These are phyloP conservation scores for Gossypium lobatum DNA, from an alignment of 441 rosid genomes.

Conservation along the genomic window DNA sequence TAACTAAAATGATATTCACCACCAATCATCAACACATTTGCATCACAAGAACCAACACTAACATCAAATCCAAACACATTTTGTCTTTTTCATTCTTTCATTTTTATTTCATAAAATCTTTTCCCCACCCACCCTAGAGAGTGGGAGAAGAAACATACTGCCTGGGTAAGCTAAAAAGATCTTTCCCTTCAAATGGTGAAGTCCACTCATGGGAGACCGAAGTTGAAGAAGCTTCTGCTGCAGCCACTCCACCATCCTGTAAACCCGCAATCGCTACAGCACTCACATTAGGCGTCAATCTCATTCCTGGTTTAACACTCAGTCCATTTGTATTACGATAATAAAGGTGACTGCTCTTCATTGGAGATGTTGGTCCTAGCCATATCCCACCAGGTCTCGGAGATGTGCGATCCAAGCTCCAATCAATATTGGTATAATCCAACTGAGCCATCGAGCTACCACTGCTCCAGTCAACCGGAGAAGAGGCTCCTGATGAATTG, in stretches of 20 bases:
- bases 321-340: slow-evolving; percentile 29
- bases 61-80: slow-evolving; percentile 42
- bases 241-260: slow-evolving; percentile 27
- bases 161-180: slow-evolving; percentile 77
- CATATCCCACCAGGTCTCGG: slow-evolving; percentile 41
- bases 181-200: slow-evolving; percentile 79
- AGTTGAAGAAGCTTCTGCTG: slow-evolving; percentile 31
- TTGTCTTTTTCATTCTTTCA: slow-evolving; percentile 17
- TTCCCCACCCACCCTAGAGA: slow-evolving; percentile 40
- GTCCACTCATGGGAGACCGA: slow-evolving; percentile 64
- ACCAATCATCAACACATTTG: slow-evolving; percentile 15
- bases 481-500: slow-evolving; percentile 50
- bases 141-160: slow-evolving; percentile 75
- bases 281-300: slow-evolving; percentile 31
- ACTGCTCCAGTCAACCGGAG: slow-evolving; percentile 75
- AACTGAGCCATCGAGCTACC: slow-evolving; percentile 48
- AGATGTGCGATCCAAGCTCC: slow-evolving; percentile 61
- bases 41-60: slow-evolving; percentile 30
- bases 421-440: slow-evolving; percentile 71
- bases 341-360: slow-evolving; percentile 31
- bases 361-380: slow-evolving; percentile 37
- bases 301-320: slow-evolving; percentile 40
- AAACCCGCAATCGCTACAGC: slow-evolving; percentile 36
- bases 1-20: slow-evolving; percentile 15
- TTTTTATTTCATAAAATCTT: slow-evolving; percentile 28